Base-by-base conservation (phyloP, 2,329 filamentous ascomycete genomes). In the Trichoderma sp. region DNA sequence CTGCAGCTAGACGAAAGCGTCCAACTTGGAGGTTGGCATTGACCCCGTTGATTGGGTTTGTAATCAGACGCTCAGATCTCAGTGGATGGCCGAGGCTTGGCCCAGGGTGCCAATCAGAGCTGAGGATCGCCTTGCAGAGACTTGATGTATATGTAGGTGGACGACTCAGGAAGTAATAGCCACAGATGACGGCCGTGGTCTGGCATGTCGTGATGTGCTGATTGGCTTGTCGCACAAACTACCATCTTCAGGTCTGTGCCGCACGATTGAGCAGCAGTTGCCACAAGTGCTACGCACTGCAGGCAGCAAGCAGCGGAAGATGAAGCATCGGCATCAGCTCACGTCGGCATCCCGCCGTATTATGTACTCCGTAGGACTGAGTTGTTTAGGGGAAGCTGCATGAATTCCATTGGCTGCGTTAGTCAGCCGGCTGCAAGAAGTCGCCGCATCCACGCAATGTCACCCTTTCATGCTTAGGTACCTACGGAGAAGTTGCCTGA, bases 1-100 rank as follows among this genome's bases (percentile, higher is more conserved):
- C 42, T 64, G 61, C 61, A 56, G 61, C 61, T 64, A 64, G 59
- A 63, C 42, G 29, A 56, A 56, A 27, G n/a, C 60, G 48, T 52
- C 19, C n/a, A 19, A 32, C 52, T 48, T 64, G 50, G 61, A 19
- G 57, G 57, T 48, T 60, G 39, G 57, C 27, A 29, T 32, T 25
- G 58, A 34, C 29, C 42, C 58, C 42, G n/a, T 48, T 42, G 17
- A 42, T 42, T 42, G 25, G 50, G 52, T 64, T 64, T 32, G 52
- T 64, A 45, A 64, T 64, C 61, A 45, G 19, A 32, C 37, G 10
- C 52, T 19, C 52, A 56, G 61, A 64, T 64, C 61, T 64, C 27
- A 57, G 37, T 64, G 61, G 50, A 29, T 22, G 61, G n/a, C 35
- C 34, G 27, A 39, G 39, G 32, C 22, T 13, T 25, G 25, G 17